phyloP scores from a whole-genome alignment of 2,329 filamentous ascomycete genomes.

The Zasmidium cellare region DNA sequence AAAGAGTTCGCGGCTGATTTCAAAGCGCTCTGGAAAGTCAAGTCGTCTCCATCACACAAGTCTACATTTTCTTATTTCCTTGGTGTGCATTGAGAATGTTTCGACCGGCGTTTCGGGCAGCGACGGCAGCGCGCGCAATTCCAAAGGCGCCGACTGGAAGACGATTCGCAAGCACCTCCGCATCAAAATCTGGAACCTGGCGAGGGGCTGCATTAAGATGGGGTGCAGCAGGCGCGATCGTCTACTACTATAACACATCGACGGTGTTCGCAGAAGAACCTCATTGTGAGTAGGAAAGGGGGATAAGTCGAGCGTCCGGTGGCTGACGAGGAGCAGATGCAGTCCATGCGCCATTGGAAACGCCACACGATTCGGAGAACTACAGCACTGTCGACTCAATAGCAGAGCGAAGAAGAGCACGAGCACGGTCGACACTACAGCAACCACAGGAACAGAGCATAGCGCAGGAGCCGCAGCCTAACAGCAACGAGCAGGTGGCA shows the following conservation, averaged over 20 bases:
- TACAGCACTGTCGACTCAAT: constrained; percentile 48
- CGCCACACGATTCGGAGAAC: constrained; percentile 42
- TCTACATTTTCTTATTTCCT: constrained; percentile 7
- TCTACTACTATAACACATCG: constrained; percentile 96
- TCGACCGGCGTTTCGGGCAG: constrained; percentile 50
- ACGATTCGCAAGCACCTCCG: constrained; percentile 58
- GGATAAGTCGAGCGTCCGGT: neutral
- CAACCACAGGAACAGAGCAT: constrained; percentile 6
- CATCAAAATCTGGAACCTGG: constrained; percentile 72
- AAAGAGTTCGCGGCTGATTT: neutral
- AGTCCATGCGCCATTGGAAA: constrained; percentile 39
- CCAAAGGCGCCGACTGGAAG: constrained; percentile 39
- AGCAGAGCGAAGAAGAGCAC: constrained; percentile 41
- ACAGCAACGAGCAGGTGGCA: constrained; percentile 21
- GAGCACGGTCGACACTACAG: constrained; percentile 23
- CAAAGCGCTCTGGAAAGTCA: neutral
- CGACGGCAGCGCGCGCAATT: constrained; percentile 28
- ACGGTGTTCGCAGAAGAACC: constrained; percentile 82
- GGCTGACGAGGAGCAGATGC: constrained; percentile 27
- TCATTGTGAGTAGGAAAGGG: constrained; percentile 57
- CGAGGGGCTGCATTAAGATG: constrained; percentile 73
- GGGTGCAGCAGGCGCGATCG: constrained; percentile 70
- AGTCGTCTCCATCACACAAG: neutral
- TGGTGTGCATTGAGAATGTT: constrained; percentile 46
- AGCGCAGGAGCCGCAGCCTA: constrained; percentile 13